These are phyloP conservation scores for Ophioceras dolichostomum DNA, from an alignment of 2,329 filamentous ascomycete genomes.

Conservation along the genomic window DNA sequence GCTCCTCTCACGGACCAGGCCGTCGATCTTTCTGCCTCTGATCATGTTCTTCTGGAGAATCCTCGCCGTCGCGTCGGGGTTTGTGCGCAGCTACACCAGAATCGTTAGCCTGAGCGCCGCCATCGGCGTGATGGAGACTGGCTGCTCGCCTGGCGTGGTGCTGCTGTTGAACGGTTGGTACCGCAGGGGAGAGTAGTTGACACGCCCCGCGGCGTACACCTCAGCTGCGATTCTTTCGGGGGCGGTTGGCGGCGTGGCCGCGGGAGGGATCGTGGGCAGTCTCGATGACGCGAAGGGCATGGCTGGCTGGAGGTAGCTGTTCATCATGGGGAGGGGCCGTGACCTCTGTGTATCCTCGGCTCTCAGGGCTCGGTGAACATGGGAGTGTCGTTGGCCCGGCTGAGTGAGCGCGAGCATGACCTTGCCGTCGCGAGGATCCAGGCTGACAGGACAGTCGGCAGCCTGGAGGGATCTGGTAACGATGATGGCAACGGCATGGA, in stretches of 20 bases:
- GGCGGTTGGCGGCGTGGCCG: conserved; percentile 48
- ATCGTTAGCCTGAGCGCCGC: conserved; percentile 25
- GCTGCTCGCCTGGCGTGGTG: conserved; percentile 43
- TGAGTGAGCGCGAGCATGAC: conserved; percentile 44
- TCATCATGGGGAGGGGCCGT: no score
- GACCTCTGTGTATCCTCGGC: no score
- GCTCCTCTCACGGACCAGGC: conserved; percentile 27
- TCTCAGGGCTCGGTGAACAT: conserved; percentile 48
- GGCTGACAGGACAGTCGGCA: conserved; percentile 39
- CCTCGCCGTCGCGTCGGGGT: conserved; percentile 24
- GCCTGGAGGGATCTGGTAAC: conserved; percentile 27
- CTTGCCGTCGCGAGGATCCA: conserved; percentile 49
- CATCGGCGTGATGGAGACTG: conserved; percentile 44
- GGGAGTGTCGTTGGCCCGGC: conserved; percentile 36
- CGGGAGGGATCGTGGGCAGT: conserved; percentile 39
- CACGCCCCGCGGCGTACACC: conserved; percentile 46
- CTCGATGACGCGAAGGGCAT: conserved; percentile 40
- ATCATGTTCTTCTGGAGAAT: conserved; percentile 28
- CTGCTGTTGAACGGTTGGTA: conserved; percentile 57
- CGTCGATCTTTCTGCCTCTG: conserved; percentile 21
- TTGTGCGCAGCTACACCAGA: conserved; percentile 18
- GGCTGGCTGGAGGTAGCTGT: conserved; percentile 33
- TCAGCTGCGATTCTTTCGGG: conserved; percentile 55
- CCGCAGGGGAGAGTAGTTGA: conserved; percentile 9
- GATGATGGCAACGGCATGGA: no score